phyloP scores from a whole-genome alignment of 352 stramenopile species.

The Phytophthora multivora region DNA sequence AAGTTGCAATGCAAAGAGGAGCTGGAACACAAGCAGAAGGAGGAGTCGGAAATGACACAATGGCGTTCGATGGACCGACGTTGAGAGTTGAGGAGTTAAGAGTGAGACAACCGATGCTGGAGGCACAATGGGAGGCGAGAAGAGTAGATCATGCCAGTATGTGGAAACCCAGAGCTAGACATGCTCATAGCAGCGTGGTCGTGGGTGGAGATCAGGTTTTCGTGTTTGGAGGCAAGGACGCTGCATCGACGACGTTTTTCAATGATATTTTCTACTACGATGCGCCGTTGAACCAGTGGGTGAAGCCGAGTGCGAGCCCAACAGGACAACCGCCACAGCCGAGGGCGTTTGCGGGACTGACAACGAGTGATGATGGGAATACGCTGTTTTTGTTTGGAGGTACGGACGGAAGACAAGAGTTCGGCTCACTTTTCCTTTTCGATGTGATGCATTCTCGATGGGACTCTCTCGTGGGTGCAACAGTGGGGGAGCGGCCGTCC shows the following conservation, averaged over 20 bases:
- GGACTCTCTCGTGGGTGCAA: constrained; percentile 48
- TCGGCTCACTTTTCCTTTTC: constrained; percentile 64
- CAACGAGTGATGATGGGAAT: constrained; percentile 43
- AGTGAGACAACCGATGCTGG: constrained; percentile 51
- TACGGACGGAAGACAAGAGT: constrained; percentile 57
- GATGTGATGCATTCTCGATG: constrained; percentile 54
- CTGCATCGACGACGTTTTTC: constrained; percentile 48
- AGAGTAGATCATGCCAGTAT: constrained; percentile 46
- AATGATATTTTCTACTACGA: constrained; percentile 85
- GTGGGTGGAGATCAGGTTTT: constrained; percentile 65
- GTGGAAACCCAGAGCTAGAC: constrained; percentile 62
- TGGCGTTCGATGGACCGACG: constrained; percentile 51
- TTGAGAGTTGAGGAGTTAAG: constrained; percentile 69
- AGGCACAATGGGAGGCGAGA: constrained; percentile 55
- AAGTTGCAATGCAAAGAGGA: constrained; percentile 12
- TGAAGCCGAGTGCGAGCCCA: constrained; percentile 29
- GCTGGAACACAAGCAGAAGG: constrained; percentile 22
- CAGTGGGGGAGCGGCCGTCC: constrained; percentile 45
- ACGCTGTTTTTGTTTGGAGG: constrained; percentile 76
- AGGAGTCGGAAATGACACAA: constrained; percentile 2
- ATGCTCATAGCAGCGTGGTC: constrained; percentile 68
- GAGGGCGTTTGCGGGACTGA: constrained; percentile 57
- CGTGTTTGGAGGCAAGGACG: constrained; percentile 76
- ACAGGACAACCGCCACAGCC: constrained; percentile 45
- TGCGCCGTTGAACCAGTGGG: constrained; percentile 61